These are phyloP conservation scores for Flammula alnicola DNA, from an alignment of 1,284 basidiomycete species.

Conservation along the genomic window DNA sequence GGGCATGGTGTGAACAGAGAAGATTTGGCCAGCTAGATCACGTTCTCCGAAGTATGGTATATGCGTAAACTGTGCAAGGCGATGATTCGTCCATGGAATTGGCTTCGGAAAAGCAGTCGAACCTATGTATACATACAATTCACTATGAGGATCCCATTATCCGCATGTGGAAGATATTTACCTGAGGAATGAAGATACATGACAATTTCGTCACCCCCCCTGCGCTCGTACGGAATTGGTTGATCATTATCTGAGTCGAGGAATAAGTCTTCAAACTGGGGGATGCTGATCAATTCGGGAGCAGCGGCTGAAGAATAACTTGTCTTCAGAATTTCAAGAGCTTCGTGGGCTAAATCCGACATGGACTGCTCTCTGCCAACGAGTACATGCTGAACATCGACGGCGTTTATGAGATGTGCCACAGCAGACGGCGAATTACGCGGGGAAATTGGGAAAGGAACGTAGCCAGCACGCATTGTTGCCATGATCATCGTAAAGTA, in stretches of 20 bases:
- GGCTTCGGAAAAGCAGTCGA: slow-evolving; percentile 31
- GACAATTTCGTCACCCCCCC: slow-evolving; percentile 16
- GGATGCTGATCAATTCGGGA: slow-evolving; percentile 3
- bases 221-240: not conserved
- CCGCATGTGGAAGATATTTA: slow-evolving; percentile 10
- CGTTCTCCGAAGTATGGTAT: slow-evolving; percentile 20
- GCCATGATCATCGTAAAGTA: slow-evolving; percentile 30
- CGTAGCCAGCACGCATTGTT: slow-evolving; percentile 34
- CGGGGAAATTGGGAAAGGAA: slow-evolving; percentile 37
- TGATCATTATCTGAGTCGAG: not conserved
- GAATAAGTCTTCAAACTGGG: slow-evolving; percentile 12
- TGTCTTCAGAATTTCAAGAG: not conserved
- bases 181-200: slow-evolving; percentile 41
- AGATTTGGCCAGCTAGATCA: slow-evolving; percentile 18
- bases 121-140: slow-evolving; percentile 16
- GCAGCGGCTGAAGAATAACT: not conserved
- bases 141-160: not conserved
- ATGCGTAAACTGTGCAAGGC: slow-evolving; percentile 1
- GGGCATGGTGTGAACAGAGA: slow-evolving; percentile 21
- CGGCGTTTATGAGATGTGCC: slow-evolving; percentile 33
- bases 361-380: slow-evolving; percentile 31
- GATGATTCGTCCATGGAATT: slow-evolving; percentile 22
- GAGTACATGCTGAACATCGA: slow-evolving; percentile 29
- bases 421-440: slow-evolving; percentile 37
- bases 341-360: slow-evolving; percentile 27